Evolutionary conservation across 495 filamentous ascomycete species (phyloP).

Genomic region (Cercophora scortea): DNA sequence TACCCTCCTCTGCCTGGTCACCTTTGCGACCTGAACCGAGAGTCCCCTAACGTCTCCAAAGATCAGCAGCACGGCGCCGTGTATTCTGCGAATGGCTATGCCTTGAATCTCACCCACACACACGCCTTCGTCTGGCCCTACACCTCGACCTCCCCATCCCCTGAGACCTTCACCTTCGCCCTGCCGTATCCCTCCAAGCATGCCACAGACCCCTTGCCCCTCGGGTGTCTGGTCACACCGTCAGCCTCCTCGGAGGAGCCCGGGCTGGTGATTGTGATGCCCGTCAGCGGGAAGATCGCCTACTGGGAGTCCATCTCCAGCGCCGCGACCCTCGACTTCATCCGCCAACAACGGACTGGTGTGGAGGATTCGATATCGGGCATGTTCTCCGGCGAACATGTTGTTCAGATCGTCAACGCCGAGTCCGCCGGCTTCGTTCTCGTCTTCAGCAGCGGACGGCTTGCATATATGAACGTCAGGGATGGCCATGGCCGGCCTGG

Average conservation of each 20-base stretch:
- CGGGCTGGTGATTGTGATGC: constrained; percentile 77
- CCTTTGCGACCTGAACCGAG: constrained; percentile 21
- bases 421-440: constrained; percentile 79
- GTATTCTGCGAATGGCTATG: constrained; percentile 60
- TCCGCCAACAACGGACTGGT: constrained; percentile 67
- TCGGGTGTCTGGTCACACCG: constrained; percentile 70
- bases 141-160: constrained; percentile 50
- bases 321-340: constrained; percentile 66
- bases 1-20: background rate
- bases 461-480: constrained; percentile 76
- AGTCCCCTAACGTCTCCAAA: constrained; percentile 19
- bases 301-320: constrained; percentile 94
- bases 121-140: constrained; percentile 90
- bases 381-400: constrained; percentile 68
- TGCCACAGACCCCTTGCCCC: constrained; percentile 57
- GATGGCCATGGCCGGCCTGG: constrained; percentile 78
- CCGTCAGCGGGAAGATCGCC: constrained; percentile 70
- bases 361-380: constrained; percentile 65
- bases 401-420: constrained; percentile 67
- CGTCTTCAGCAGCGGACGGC: constrained; percentile 71
- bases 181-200: constrained; percentile 66
- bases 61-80: constrained; percentile 55
- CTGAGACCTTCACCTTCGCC: constrained; percentile 65
- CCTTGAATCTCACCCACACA: constrained; percentile 67
- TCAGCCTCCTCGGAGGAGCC: constrained; percentile 67